Evolutionary conservation across 768 basidiomycete species (phyloP).

Genomic region (Mycena crocata): DNA sequence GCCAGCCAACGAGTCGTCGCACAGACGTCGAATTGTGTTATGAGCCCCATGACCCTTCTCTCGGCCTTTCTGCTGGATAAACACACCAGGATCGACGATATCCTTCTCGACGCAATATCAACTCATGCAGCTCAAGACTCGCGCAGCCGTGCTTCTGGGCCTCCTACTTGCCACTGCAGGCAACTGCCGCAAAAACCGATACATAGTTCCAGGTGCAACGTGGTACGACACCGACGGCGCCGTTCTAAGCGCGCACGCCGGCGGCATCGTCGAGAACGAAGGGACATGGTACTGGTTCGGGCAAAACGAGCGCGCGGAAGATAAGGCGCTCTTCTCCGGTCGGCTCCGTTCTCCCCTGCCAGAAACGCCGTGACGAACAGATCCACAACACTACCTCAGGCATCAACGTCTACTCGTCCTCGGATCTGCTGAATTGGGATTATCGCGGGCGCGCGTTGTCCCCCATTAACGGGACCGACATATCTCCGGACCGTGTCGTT

Average conservation of each 20-base stretch:
- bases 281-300: constrained; percentile 46
- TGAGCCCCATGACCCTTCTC: constrained; percentile 1
- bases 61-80: background rate
- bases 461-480: constrained; percentile 40
- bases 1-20: background rate
- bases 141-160: background rate
- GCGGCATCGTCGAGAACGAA: constrained; percentile 39
- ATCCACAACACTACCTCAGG: background rate
- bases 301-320: constrained; percentile 39
- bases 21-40: background rate
- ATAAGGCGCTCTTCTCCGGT: constrained; percentile 39
- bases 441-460: constrained; percentile 41
- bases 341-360: background rate
- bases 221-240: constrained; percentile 45
- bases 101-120: too few relatives aligned
- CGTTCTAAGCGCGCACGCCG: constrained; percentile 41
- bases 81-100: background rate
- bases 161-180: background rate
- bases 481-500: constrained; percentile 39
- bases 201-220: constrained; percentile 43
- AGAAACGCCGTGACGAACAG: background rate
- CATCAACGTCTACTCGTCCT: constrained; percentile 43
- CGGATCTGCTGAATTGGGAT: constrained; percentile 44
- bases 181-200: constrained; percentile 34
- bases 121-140: background rate